These are phyloP conservation scores for Citrus unshiu DNA, from an alignment of 345 rosid species.

Conservation along the genomic window DNA sequence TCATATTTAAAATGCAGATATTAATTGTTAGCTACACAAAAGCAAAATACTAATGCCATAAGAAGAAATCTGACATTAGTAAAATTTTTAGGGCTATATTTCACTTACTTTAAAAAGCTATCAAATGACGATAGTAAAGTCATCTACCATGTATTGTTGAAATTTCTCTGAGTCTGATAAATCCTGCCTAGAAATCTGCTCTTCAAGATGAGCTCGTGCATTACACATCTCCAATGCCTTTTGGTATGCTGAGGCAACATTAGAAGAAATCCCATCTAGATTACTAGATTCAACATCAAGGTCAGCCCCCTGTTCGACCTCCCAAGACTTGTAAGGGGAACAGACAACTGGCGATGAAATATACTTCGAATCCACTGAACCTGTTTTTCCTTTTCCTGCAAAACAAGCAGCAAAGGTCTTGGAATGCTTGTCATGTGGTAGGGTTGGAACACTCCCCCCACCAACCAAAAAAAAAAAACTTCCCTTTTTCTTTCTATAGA, in stretches of 20 bases:
- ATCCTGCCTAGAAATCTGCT: conserved; percentile 51
- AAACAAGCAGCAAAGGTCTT: too few species aligned
- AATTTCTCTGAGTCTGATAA: conserved; percentile 62
- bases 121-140: not conserved
- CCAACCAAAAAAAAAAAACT: too few species aligned
- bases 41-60: not conserved
- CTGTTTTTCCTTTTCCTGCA: too few species aligned
- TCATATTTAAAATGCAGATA: not conserved
- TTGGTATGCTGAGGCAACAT: conserved; percentile 60
- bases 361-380: too few species aligned
- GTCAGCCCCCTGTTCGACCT: too few species aligned
- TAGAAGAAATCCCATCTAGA: conserved; percentile 26
- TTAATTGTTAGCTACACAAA: not conserved
- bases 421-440: too few species aligned
- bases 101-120: not conserved
- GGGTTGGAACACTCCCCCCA: too few species aligned
- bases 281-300: conserved; percentile 40
- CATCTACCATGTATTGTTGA: conserved; percentile 62
- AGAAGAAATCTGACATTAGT: not conserved
- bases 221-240: conserved; percentile 71
- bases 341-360: too few species aligned
- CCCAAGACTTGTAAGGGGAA: too few species aligned
- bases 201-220: conserved; percentile 71
- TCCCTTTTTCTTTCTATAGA: too few species aligned
- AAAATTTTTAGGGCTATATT: not conserved